Percentiles rank a stretch among this genome's conserved stretches.
Evolutionary conservation across 2,329 filamentous ascomycete genomes (phyloP).

Genomic region (Phoma herbarum): DNA sequence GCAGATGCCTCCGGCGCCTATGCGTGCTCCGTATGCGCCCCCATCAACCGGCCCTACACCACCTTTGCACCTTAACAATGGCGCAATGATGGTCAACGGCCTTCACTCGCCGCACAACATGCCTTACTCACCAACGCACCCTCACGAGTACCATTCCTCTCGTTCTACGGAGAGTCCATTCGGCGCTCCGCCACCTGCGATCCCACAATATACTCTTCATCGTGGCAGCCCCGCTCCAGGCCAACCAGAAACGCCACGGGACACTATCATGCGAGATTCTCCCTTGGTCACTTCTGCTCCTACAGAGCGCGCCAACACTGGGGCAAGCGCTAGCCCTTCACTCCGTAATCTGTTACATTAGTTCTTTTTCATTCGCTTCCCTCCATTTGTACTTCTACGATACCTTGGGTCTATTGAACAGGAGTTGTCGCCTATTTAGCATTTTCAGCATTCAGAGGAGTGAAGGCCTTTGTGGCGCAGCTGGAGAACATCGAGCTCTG

Average conservation of each 20-base stretch:
- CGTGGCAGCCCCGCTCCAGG: conserved; percentile 46
- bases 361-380: conserved; percentile 25
- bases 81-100: conserved; percentile 48
- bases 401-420: conserved; percentile 29
- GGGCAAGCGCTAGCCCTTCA: conserved; percentile 59
- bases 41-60: conserved; percentile 40
- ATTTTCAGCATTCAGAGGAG: conserved; percentile 27
- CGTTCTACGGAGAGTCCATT: conserved; percentile 50
- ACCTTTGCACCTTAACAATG: conserved; percentile 46
- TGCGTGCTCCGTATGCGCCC: conserved; percentile 42
- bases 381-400: conserved; percentile 20
- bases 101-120: conserved; percentile 49
- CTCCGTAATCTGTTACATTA: conserved; percentile 59
- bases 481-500: not conserved
- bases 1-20: conserved; percentile 39
- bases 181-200: conserved; percentile 37
- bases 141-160: conserved; percentile 45
- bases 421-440: conserved; percentile 32
- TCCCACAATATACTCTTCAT: conserved; percentile 41
- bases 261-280: conserved; percentile 46
- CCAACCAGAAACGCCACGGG: conserved; percentile 47
- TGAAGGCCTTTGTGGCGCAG: conserved; percentile 22
- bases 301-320: conserved; percentile 43
- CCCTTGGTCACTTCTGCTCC: conserved; percentile 38
- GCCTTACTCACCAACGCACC: conserved; percentile 50